These are phyloP conservation scores for Beauveria varroae DNA, from an alignment of 2,329 filamentous ascomycete genomes.

Conservation along the genomic window DNA sequence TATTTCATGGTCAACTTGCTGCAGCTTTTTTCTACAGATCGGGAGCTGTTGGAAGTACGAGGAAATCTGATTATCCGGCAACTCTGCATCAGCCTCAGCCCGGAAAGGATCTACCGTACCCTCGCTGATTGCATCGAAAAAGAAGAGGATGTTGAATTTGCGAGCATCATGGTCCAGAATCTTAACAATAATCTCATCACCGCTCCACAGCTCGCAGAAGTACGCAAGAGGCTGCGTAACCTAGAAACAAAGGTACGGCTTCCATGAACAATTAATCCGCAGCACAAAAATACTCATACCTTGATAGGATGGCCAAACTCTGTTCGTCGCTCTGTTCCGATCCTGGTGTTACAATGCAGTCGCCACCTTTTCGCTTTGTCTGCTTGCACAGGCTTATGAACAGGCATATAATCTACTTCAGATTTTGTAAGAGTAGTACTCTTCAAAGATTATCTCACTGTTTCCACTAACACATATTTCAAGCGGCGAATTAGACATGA, in stretches of 20 bases:
- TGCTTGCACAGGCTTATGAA: slow-evolving; percentile 94
- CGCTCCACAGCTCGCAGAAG: slow-evolving; percentile 83
- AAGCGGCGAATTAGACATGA: slow-evolving; percentile 96
- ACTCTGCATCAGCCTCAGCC: slow-evolving; percentile 83
- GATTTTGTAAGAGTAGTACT: slow-evolving; percentile 62
- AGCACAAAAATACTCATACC: not conserved
- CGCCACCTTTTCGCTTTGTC: slow-evolving; percentile 89
- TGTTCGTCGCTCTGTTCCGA: slow-evolving; percentile 89
- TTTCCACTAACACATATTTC: not conserved
- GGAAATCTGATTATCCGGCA: slow-evolving; percentile 96
- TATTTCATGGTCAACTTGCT: slow-evolving; percentile 97
- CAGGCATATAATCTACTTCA: slow-evolving; percentile 94
- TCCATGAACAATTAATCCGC: not conserved
- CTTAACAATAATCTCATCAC: slow-evolving; percentile 99
- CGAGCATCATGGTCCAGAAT: slow-evolving; percentile 99
- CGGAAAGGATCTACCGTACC: slow-evolving; percentile 91
- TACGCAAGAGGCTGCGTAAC: slow-evolving; percentile 84
- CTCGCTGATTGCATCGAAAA: slow-evolving; percentile 95
- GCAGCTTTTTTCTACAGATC: slow-evolving; percentile 91
- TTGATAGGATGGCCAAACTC: slow-evolving; percentile 76
- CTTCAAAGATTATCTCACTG: not conserved
- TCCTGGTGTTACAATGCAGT: slow-evolving; percentile 99
- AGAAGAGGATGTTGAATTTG: slow-evolving; percentile 96
- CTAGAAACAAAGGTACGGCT: slow-evolving; percentile 69
- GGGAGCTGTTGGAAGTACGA: slow-evolving; percentile 80